Evolutionary conservation across 805 yeast species (phyloP), one percentile per base, ranked within the genome.

Genomic region (Lachancea quebecensis): DNA sequence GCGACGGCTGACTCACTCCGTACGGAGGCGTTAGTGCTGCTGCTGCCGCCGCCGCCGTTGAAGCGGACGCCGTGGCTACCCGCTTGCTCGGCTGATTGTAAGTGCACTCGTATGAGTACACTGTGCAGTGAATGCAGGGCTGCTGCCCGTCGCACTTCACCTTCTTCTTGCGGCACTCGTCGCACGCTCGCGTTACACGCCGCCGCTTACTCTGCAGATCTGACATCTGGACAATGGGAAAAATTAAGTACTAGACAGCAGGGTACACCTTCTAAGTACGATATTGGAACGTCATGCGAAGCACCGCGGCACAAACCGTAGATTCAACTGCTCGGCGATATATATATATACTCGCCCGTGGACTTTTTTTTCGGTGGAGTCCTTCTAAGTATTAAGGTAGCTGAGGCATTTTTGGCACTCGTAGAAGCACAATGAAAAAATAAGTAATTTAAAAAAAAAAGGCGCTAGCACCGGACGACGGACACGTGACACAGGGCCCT

Each of bases 61-160:
- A 28, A 38, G 34, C 17, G 17, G 32, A 38, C 16, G 38, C 38
- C 42, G 31, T 43, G 38, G 42, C 30, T 4, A 12, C 35, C 41
- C 63, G 52, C 45, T 56, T 59, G 3, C 82, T 73, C 9, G 95
- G 91, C 56, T 85, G 87, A 57, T 84, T 85, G 60, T 88, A 88
- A 0, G 95, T 79, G 65, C 96, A 88, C 46, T 78, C 83, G 62
- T 84, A 85, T 16, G 86, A 79, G 65, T 87, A 89, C 1, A 87
- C 95, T 1, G 95, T 84, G 60, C 96, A 89, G 59, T 84, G 91
- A 37, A 83, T 81, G 64, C 91, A 85, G 1, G 93, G 95, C 57
- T 80, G 87, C 55, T 81, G 80, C 5, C 91, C 91, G 57, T 85
- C 93, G 65, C 95, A 85, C 59, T 83, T 84, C 45, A 85, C 90